Evolutionary conservation across 2,329 filamentous ascomycete genomes (phyloP), one percentile per base, ranked within the genome.

Genomic region (Penicillium sp.): DNA sequence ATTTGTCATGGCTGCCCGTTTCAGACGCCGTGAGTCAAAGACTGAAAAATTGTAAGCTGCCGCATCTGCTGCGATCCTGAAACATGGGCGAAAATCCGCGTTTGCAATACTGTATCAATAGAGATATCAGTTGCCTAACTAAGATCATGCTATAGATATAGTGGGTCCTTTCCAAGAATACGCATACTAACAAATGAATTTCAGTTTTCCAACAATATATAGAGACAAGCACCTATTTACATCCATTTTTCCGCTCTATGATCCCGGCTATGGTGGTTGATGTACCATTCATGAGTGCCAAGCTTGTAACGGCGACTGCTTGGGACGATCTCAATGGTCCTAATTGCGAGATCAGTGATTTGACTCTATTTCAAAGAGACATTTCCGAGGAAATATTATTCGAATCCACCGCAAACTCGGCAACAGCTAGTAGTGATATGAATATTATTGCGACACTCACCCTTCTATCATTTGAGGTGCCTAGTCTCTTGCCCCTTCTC

Each of bases 221-320:
- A 20, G 43, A 56, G 18, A 49, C 55, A 28, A 60, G 61, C 30
- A 43, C 59, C 24, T 38, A 59, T 20, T 11, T 60, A 20, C 61
- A 64, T 42, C 62, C 61, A 24, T 64, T 63, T 45, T 64, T 61
- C 43, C 26, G 46, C 18, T 51, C 55, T n/a, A 46, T 63, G 12
- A 48, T 60, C 18, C 53, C 50, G 30, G 49, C 55, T 3, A 57
- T 60, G 18, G 40, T 60, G 2, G 35, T 52, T 11, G 55, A 63
- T 55, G 51, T 50, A 26, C 57, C 61, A 11, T 53, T 64, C 11
- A 63, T 64, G 62, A 64, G 62, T 26, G 50, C 58, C 9, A 64
- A 64, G 38, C 61, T 64, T n/a, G 18, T 64, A 12, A 62, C 63
- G 45, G 61, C 62, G 3, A 62, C 62, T 5, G 54, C 62, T 30